Conservation (phyloP, 2,329 filamentous ascomycete genomes). For the Cytospora piceicola region DNA sequence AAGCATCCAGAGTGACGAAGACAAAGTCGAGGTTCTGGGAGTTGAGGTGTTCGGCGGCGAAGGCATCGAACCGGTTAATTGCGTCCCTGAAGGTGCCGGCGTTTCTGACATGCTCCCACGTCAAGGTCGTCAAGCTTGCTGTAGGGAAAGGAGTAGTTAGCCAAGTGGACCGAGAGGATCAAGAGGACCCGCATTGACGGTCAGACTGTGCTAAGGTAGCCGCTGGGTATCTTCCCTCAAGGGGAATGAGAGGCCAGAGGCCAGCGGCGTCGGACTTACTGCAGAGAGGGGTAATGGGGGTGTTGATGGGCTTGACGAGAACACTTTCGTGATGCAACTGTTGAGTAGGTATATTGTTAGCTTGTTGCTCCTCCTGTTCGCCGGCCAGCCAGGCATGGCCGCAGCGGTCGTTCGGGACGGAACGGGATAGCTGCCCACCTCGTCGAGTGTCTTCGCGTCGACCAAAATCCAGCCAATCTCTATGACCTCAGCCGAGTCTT, state of each 20-base stretch:
- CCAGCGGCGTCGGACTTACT: constrained; percentile 68
- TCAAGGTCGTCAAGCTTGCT: constrained; percentile 97
- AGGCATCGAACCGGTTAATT: constrained; percentile 91
- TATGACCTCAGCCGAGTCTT: constrained; percentile 98
- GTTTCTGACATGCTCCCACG: constrained; percentile 98
- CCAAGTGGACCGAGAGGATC: constrained; percentile 16
- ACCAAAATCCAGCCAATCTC: constrained; percentile 98
- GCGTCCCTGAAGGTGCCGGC: constrained; percentile 97
- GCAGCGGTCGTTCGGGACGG: constrained; percentile 13
- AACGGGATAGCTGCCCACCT: constrained; percentile 63
- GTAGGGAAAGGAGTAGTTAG: constrained; percentile 32
- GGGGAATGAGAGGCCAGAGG: constrained; percentile 15
- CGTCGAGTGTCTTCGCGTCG: constrained; percentile 87
- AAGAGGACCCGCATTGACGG: constrained; percentile 14
- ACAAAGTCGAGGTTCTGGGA: constrained; percentile 94
- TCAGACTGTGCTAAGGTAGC: constrained; percentile 15
- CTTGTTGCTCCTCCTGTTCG: constrained; percentile 28
- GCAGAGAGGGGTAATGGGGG: constrained; percentile 96
- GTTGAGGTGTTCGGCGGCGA: constrained; percentile 88
- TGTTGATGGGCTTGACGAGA: constrained; percentile 97
- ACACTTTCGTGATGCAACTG: constrained; percentile 95
- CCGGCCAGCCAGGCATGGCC: constrained; percentile 6
- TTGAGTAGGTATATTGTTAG: constrained; percentile 9
- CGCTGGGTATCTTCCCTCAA: constrained; percentile 24
- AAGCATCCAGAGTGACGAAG: constrained; percentile 97